These are phyloP conservation scores for Thelonectria discophora DNA, from an alignment of 2,329 filamentous ascomycete species.

Conservation along the genomic window DNA sequence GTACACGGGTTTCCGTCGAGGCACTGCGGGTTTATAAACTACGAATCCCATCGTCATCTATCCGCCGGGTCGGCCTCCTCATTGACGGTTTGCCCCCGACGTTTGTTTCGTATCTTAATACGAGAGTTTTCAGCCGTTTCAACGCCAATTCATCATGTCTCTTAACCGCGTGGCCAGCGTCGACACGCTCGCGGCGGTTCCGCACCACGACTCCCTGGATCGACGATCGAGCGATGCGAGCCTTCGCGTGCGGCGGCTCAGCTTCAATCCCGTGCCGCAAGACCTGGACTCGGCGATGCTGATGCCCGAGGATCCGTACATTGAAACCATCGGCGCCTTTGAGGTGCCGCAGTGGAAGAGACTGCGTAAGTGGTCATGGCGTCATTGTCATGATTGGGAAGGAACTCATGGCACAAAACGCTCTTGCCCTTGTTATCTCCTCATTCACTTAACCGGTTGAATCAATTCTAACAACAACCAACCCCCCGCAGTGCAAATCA, in stretches of 20 bases:
- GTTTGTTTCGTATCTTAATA: background rate
- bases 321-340: slow-evolving; percentile 61
- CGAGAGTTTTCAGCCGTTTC: background rate
- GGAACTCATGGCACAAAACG: background rate
- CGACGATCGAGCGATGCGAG: slow-evolving; percentile 57
- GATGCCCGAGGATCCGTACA: slow-evolving; percentile 48
- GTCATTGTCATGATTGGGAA: background rate
- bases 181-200: slow-evolving; percentile 58
- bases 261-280: slow-evolving; percentile 64
- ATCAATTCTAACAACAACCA: slow-evolving; percentile 21
- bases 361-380: slow-evolving; percentile 51
- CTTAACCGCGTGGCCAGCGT: slow-evolving; percentile 62
- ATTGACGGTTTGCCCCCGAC: too few species aligned
- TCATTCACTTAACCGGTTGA: too few species aligned
- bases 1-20: too few species aligned
- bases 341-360: slow-evolving; percentile 65
- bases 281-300: slow-evolving; percentile 57
- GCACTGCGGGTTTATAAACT: too few species aligned
- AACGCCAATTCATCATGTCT: slow-evolving; percentile 53
- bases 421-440: too few species aligned
- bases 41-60: background rate
- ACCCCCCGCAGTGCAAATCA: slow-evolving; percentile 41
- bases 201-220: slow-evolving; percentile 30
- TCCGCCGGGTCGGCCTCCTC: background rate
- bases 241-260: slow-evolving; percentile 58